Percentiles rank a stretch among this genome's conserved stretches.
These are phyloP conservation scores for Stemphylium vesicarium DNA, from an alignment of 2,329 filamentous ascomycete species.

Conservation along the genomic window DNA sequence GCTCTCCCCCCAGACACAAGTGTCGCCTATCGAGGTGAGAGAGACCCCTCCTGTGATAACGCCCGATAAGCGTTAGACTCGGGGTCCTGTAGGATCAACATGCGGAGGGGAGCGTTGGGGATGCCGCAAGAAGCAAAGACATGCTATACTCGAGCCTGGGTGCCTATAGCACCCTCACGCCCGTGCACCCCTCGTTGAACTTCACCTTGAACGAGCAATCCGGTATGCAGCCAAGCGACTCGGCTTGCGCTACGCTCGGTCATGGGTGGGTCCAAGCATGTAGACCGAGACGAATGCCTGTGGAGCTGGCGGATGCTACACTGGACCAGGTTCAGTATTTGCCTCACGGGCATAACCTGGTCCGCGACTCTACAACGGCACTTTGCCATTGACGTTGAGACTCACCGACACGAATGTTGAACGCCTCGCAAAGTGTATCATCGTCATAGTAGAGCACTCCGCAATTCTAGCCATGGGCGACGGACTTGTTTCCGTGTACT, in stretches of 20 bases:
- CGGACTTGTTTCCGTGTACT: slow-evolving; percentile 31
- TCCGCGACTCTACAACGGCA: slow-evolving; percentile 24
- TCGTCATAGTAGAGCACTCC: slow-evolving; percentile 22
- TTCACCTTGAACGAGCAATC: slow-evolving; percentile 12
- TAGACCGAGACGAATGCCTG: slow-evolving; percentile 18
- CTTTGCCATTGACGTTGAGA: slow-evolving; percentile 23
- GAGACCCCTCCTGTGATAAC: slow-evolving; percentile 36
- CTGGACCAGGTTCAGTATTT: slow-evolving; percentile 25
- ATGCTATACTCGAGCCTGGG: slow-evolving; percentile 14
- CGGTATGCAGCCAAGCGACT: slow-evolving; percentile 15
- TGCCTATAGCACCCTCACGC: slow-evolving; percentile 2
- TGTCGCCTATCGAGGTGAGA: slow-evolving; percentile 28
- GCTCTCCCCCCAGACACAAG: slow-evolving; percentile 17
- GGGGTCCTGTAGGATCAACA: slow-evolving; percentile 26
- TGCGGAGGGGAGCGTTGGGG: slow-evolving; percentile 27
- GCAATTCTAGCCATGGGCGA: slow-evolving; percentile 15
- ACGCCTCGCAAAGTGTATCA: slow-evolving; percentile 18
- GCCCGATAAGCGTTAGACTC: slow-evolving; percentile 36
- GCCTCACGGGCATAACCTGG: slow-evolving; percentile 32
- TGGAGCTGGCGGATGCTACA: slow-evolving; percentile 17
- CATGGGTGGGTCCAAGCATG: slow-evolving; percentile 30
- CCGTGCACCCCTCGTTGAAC: slow-evolving; percentile 11
- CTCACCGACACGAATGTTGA: slow-evolving; percentile 38
- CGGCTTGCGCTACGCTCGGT: slow-evolving; percentile 15
- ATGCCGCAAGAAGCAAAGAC: slow-evolving; percentile 30